Evolutionary conservation across 306 rosid species (phyloP).

Genomic region (Acacia crassicarpa): DNA sequence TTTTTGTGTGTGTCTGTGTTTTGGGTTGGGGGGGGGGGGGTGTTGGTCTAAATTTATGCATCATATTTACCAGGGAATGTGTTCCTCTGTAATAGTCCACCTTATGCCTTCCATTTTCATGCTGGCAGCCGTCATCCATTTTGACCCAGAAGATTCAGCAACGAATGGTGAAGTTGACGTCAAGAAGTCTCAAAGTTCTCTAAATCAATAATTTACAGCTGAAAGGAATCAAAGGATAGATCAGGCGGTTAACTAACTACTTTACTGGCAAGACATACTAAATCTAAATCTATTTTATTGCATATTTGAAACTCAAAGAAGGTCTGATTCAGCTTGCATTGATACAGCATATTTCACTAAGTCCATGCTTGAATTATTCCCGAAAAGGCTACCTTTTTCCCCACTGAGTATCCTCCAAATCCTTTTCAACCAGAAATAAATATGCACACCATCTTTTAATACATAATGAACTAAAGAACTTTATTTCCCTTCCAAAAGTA

Average conservation of each 20-base stretch:
- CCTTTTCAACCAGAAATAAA: neutral
- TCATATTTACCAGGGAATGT: conserved; percentile 58
- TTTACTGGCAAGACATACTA: neutral
- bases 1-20: too few relatives aligned
- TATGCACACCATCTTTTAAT: neutral
- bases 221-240: conserved; percentile 17
- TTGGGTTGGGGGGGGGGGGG: neutral
- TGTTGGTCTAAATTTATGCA: neutral
- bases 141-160: conserved; percentile 38
- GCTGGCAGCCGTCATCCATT: conserved; percentile 81
- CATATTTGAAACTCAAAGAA: neutral
- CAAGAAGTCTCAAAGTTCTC: conserved; percentile 27
- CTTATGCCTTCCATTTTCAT: conserved; percentile 74
- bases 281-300: neutral
- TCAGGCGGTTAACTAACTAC: neutral
- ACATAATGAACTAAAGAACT: neutral
- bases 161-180: conserved; percentile 33
- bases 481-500: neutral
- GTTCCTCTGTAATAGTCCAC: conserved; percentile 73
- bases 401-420: neutral
- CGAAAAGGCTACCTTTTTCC: neutral
- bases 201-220: conserved; percentile 33
- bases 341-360: neutral
- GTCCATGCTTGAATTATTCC: neutral
- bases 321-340: neutral